phyloP scores from a whole-genome alignment of 495 filamentous ascomycete species.

The Xylaria longipes region DNA sequence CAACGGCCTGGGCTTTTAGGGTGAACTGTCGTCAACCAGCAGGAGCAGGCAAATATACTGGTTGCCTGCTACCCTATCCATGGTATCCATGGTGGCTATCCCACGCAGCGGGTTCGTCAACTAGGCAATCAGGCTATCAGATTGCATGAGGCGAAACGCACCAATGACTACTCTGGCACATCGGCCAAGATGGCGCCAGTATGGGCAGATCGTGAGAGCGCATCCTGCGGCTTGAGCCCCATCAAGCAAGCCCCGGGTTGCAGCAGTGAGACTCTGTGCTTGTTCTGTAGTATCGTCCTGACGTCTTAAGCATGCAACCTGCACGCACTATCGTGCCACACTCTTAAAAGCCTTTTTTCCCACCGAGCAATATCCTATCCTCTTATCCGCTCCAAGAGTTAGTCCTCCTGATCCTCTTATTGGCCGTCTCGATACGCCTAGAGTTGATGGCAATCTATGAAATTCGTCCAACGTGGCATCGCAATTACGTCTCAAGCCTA shows the following conservation, averaged over 20 bases:
- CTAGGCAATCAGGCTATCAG: conserved; percentile 28
- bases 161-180: conserved; percentile 9
- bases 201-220: conserved; percentile 26
- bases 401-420: conserved; percentile 25
- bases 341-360: conserved; percentile 11
- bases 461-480: conserved; percentile 43
- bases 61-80: background rate
- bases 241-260: conserved; percentile 24
- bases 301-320: conserved; percentile 24
- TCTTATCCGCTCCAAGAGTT: conserved; percentile 37
- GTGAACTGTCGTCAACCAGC: conserved; percentile 12
- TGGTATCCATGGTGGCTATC: conserved; percentile 2
- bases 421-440: conserved; percentile 34
- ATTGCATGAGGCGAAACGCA: conserved; percentile 24
- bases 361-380: conserved; percentile 25
- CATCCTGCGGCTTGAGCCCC: conserved; percentile 25
- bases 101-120: conserved; percentile 19
- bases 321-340: conserved; percentile 26
- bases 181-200: conserved; percentile 26
- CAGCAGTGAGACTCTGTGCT: conserved; percentile 24
- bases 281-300: conserved; percentile 24
- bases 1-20: conserved; percentile 17
- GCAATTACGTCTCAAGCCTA: conserved; percentile 38
- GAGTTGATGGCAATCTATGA: conserved; percentile 41
- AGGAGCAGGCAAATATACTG: background rate